phyloP scores from a whole-genome alignment of 345 rosid species.

The Gossypium longicalyx region DNA sequence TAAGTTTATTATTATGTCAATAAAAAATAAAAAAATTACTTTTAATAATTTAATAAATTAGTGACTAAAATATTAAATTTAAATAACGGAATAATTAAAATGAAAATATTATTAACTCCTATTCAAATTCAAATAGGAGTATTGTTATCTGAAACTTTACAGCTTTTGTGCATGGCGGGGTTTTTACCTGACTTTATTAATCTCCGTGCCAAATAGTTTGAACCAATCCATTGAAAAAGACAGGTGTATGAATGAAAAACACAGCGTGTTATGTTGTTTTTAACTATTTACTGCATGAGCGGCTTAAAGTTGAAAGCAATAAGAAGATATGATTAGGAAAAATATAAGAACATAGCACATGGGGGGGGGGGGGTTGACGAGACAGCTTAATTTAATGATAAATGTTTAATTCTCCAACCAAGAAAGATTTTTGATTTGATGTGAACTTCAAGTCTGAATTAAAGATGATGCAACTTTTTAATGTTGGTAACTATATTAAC shows the following conservation, averaged over 20 bases:
- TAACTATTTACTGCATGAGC: neutral
- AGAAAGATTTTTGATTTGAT: slow-evolving; percentile 8
- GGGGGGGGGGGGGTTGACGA: slow-evolving; percentile 15
- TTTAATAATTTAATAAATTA: no score
- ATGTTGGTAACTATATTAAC: no score
- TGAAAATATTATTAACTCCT: no score
- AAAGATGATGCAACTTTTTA: no score
- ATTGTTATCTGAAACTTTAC: neutral
- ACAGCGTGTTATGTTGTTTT: neutral
- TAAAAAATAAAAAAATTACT: no score
- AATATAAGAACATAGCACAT: slow-evolving; percentile 21
- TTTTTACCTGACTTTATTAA: neutral
- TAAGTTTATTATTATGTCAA: no score
- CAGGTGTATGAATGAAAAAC: slow-evolving; percentile 7
- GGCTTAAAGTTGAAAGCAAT: neutral
- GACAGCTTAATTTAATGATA: neutral
- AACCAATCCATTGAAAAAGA: slow-evolving; percentile 6
- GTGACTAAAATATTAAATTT: no score
- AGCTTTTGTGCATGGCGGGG: neutral
- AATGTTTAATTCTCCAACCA: neutral
- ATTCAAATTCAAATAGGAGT: no score
- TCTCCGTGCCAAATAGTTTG: neutral
- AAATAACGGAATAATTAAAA: no score
- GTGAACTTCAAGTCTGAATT: neutral
- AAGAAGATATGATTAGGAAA: slow-evolving; percentile 13